These are phyloP conservation scores for Tolypocladium pustulatum DNA, from an alignment of 2,329 filamentous ascomycete species.

Conservation along the genomic window DNA sequence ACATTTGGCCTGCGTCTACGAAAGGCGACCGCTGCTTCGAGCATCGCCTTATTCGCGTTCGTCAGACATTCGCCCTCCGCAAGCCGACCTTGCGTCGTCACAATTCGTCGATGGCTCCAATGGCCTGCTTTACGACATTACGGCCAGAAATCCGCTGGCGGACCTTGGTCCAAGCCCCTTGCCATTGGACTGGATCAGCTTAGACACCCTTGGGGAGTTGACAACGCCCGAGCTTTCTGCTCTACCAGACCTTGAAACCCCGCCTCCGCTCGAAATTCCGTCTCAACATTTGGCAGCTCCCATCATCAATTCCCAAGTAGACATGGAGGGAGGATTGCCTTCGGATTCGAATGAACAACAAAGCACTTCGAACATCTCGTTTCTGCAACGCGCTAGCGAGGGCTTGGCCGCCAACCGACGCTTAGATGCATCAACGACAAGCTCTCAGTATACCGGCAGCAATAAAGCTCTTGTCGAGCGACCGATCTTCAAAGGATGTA, in stretches of 20 bases:
- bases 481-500: neutral
- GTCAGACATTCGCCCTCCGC: too few species aligned
- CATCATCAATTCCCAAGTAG: neutral
- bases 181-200: neutral
- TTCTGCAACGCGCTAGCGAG: neutral
- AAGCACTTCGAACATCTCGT: neutral
- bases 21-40: too few species aligned
- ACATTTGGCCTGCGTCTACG: neutral
- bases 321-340: neutral
- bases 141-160: neutral
- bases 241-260: neutral
- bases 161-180: neutral
- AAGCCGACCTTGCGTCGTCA: too few species aligned
- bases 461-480: neutral
- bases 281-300: neutral
- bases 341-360: neutral
- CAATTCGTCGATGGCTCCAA: neutral
- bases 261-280: neutral
- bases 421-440: neutral
- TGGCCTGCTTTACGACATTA: neutral
- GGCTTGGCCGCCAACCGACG: neutral
- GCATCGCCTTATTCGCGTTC: too few species aligned
- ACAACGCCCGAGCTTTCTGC: neutral
- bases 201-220: neutral
- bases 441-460: neutral